A percentile compares a stretch with the other conserved stretches of the same genome.
Evolutionary conservation across 2,329 filamentous ascomycete species (phyloP).

Genomic region (Xylaria digitata): DNA sequence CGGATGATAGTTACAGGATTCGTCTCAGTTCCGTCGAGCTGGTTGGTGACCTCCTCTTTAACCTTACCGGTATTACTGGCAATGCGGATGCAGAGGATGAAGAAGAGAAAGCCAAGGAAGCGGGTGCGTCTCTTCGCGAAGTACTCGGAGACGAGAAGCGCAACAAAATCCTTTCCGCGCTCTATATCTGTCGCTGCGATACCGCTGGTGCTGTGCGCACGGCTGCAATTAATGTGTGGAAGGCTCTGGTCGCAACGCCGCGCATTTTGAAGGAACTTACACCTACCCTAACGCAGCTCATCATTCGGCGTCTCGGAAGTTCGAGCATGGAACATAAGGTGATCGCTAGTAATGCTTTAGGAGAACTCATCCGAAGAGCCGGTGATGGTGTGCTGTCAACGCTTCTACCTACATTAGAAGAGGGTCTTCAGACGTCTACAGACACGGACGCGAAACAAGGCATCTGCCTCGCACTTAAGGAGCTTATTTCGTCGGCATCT

Average conservation of each 20-base stretch:
- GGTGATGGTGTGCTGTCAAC: slow-evolving; percentile 92
- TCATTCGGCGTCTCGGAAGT: slow-evolving; percentile 92
- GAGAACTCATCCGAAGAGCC: slow-evolving; percentile 95
- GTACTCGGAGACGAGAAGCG: slow-evolving; percentile 95
- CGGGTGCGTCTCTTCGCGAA: slow-evolving; percentile 91
- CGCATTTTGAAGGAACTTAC: slow-evolving; percentile 94
- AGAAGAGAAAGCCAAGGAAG: slow-evolving; percentile 82
- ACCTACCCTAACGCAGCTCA: slow-evolving; percentile 91
- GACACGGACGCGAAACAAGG: slow-evolving; percentile 95
- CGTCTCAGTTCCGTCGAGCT: slow-evolving; percentile 98
- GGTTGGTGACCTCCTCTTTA: slow-evolving; percentile 96
- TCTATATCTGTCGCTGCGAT: slow-evolving; percentile 98
- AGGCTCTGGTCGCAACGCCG: slow-evolving; percentile 91
- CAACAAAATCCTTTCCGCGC: slow-evolving; percentile 95
- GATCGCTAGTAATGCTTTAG: slow-evolving; percentile 96
- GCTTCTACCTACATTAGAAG: slow-evolving; percentile 89
- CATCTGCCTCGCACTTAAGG: slow-evolving; percentile 94
- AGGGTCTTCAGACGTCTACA: slow-evolving; percentile 86
- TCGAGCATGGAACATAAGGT: slow-evolving; percentile 99
- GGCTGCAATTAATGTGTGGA: slow-evolving; percentile 94
- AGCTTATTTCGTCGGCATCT: slow-evolving; percentile 90
- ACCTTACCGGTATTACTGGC: slow-evolving; percentile 91
- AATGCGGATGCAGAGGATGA: slow-evolving; percentile 81
- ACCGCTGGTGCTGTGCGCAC: slow-evolving; percentile 91
- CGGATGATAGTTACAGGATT: slow-evolving; percentile 98